Base-by-base conservation (phyloP, 1,284 basidiomycete genomes). In the Ceraceosorus guamensis region DNA sequence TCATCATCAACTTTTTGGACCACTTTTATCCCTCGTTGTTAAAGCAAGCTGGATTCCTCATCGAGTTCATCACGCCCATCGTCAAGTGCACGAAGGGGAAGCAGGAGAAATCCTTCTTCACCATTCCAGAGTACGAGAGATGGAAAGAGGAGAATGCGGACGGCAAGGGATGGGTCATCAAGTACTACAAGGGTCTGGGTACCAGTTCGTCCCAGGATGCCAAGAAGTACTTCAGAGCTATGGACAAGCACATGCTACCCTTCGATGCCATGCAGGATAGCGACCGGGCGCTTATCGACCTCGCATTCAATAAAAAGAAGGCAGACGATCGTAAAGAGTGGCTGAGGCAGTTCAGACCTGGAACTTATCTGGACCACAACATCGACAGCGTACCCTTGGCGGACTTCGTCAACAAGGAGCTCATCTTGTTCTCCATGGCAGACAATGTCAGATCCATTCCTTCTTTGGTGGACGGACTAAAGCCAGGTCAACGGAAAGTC, bases 231-330 rank as follows among this genome's bases (percentile, higher is more conserved):
- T 99, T 99, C 77, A 82, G 86, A 61, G 83, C 88, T 68, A 90
- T 98, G 83, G 82, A 83, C 71, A 92, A 87, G 75, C 95, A 98
- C 76, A 87, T 93, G 82, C 87, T 99, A 54, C 86, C 89, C 0
- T 98, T 99, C 78, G 83, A 88, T 1, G 80, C 85, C 1, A 87
- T 85, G 8, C 83, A 87, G 70, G 83, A 86, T 0, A 91, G 87
- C 2, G 95, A 98, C 68, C 85, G 84, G 53, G 85, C 86, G 4
- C 82, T 98, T 41, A 95, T 99, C 62, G 93, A 99, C 55, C 85
- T 99, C 62, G 95, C 95, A 0, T 99, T 99, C 82, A 97, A 90
- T 81, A 99, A 98, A 84, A 98, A 97, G 82, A 97, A 95, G 77
- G 90, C 92, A 0, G 95, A 99, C 65, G 91, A 98, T 18, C 87